Conservation (phyloP, 2,329 filamentous ascomycete genomes). For the Drechmeria coniospora region DNA sequence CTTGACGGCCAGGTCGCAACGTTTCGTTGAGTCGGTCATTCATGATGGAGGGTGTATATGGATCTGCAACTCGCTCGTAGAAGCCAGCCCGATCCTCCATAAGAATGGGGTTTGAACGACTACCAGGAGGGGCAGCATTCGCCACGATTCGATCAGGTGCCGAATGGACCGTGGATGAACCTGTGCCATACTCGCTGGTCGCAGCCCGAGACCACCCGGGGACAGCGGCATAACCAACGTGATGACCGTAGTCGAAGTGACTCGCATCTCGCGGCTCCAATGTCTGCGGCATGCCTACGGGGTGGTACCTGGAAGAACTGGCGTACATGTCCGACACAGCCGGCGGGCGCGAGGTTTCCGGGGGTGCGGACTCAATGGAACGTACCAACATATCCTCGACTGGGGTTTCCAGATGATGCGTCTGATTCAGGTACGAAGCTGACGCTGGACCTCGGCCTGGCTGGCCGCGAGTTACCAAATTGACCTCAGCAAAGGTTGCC, state of each 20-base stretch:
- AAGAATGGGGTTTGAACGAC: constrained; percentile 17
- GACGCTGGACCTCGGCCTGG: too few species aligned
- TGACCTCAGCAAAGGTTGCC: constrained; percentile 12
- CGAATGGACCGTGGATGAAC: constrained; percentile 6
- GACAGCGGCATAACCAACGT: neutral
- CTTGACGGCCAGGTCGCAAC: constrained; percentile 4
- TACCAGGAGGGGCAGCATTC: constrained; percentile 15
- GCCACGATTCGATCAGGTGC: constrained; percentile 14
- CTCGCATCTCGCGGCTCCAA: neutral
- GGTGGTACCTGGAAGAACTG: neutral
- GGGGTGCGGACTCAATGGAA: constrained; percentile 1
- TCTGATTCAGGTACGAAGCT: neutral
- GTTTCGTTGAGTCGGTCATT: too few species aligned
- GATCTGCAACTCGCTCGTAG: constrained; percentile 18
- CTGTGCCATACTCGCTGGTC: too few species aligned
- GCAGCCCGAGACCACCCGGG: too few species aligned
- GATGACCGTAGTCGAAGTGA: neutral
- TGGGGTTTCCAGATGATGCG: too few species aligned
- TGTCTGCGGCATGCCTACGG: constrained; percentile 2
- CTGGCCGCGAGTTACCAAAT: constrained; percentile 8
- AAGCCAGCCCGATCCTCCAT: constrained; percentile 26
- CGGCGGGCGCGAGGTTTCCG: neutral
- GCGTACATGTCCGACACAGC: neutral
- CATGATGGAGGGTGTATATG: too few species aligned
- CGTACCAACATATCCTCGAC: neutral